Evolutionary conservation across 805 yeast species (phyloP).

Genomic region (Sugiyamaella chiloensis): DNA sequence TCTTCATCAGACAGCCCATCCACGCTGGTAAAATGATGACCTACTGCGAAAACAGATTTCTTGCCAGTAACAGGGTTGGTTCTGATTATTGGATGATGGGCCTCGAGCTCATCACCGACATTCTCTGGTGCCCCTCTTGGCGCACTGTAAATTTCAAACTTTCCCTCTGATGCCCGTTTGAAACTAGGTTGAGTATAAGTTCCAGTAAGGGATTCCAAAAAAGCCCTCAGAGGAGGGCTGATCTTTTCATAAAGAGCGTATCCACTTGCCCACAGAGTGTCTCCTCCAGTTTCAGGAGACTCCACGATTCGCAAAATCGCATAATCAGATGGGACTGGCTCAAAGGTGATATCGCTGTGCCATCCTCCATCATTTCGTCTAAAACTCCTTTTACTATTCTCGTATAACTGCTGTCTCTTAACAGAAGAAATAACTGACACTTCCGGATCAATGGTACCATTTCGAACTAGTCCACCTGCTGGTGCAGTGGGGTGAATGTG

Average conservation of each 20-base stretch:
- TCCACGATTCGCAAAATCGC: constrained; percentile 66
- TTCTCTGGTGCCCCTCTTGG: constrained; percentile 35
- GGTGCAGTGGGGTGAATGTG: constrained; percentile 33
- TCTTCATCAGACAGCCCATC: constrained; percentile 73
- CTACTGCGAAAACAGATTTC: constrained; percentile 55
- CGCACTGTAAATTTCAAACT: constrained; percentile 49
- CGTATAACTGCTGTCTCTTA: constrained; percentile 21
- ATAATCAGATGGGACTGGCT: constrained; percentile 67
- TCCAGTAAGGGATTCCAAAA: constrained; percentile 55
- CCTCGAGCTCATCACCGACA: constrained; percentile 43
- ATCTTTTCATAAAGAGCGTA: constrained; percentile 53
- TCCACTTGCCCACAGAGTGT: constrained; percentile 54
- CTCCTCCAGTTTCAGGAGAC: constrained; percentile 53
- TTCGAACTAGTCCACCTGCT: constrained; percentile 23
- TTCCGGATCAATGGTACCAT: constrained; percentile 29
- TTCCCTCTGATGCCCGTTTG: constrained; percentile 27
- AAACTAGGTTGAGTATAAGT: constrained; percentile 53
- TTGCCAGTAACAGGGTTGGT: constrained; percentile 65
- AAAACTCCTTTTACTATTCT: constrained; percentile 16
- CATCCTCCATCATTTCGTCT: constrained; percentile 40
- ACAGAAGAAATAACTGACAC: constrained; percentile 27
- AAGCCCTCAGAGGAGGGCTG: constrained; percentile 46
- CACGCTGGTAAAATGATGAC: constrained; percentile 55
- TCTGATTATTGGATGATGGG: constrained; percentile 53
- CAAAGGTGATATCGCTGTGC: constrained; percentile 79